A percentile compares a stretch with the other conserved stretches of the same genome.
Evolutionary conservation across 2,329 filamentous ascomycete species (phyloP).

Genomic region (Scedosporium boydii): DNA sequence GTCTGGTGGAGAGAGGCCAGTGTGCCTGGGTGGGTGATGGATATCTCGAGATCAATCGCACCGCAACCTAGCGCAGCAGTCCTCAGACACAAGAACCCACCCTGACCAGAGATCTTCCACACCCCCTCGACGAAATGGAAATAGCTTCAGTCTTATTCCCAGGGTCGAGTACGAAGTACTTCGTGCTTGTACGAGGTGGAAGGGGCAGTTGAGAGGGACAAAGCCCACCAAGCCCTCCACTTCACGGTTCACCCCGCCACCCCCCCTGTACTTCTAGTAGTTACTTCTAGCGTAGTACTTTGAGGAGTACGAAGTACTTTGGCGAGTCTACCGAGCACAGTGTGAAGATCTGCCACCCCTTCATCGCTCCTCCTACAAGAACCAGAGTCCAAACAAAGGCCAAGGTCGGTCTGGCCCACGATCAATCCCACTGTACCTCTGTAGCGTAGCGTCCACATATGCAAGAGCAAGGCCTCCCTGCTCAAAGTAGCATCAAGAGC

Average conservation of each 20-base stretch:
- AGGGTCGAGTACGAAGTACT: too few species aligned
- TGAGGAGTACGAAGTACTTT: too few species aligned
- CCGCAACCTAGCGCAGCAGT: not conserved
- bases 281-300: too few species aligned
- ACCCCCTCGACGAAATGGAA: not conserved
- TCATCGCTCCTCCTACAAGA: not conserved
- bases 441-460: not conserved
- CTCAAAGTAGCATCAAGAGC: slow-evolving; percentile 3
- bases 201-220: too few species aligned
- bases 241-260: too few species aligned
- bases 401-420: not conserved
- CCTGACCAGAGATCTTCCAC: not conserved
- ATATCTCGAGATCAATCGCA: not conserved
- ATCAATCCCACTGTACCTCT: not conserved
- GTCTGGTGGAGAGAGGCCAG: too few species aligned
- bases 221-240: too few species aligned
- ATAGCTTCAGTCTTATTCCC: too few species aligned
- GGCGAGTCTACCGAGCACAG: not conserved
- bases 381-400: too few species aligned
- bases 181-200: too few species aligned
- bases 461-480: not conserved
- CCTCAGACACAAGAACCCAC: not conserved
- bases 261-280: too few species aligned
- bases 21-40: not conserved
- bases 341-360: not conserved